Conservation (phyloP, 2,329 filamentous ascomycete genomes). For the Myriosclerotinia curreyana region DNA sequence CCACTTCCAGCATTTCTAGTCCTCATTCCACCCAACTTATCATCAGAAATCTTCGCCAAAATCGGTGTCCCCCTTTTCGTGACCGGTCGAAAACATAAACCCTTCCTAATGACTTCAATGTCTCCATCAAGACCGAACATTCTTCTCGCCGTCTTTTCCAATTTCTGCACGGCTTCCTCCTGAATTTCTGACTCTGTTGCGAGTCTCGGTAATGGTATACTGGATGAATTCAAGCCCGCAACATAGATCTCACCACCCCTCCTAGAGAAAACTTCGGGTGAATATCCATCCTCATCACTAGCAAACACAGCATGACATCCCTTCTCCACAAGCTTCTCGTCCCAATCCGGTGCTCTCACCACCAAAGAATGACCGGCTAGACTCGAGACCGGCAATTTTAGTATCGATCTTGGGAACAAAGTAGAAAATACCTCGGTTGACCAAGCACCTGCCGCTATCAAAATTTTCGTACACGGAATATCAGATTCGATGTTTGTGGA, state of each 20-base stretch:
- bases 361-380: conserved; percentile 73
- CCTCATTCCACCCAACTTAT: conserved; percentile 50
- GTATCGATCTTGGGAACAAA: conserved; percentile 58
- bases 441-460: conserved; percentile 71
- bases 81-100: conserved; percentile 71
- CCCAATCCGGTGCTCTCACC: conserved; percentile 55
- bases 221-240: conserved; percentile 64
- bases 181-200: conserved; percentile 52
- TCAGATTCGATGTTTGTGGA: conserved; percentile 46
- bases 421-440: conserved; percentile 60
- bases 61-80: conserved; percentile 63
- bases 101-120: conserved; percentile 59
- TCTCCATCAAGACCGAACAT: conserved; percentile 47
- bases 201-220: conserved; percentile 56
- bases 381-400: conserved; percentile 55
- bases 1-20: conserved; percentile 46
- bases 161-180: conserved; percentile 46
- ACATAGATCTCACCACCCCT: conserved; percentile 68
- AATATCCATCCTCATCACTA: conserved; percentile 48
- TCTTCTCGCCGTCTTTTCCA: conserved; percentile 49
- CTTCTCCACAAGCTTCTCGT: conserved; percentile 44
- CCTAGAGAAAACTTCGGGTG: conserved; percentile 69
- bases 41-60: conserved; percentile 55
- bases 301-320: conserved; percentile 68
- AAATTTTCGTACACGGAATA: conserved; percentile 61